Evolutionary conservation across 257 asterid species (phyloP).

Genomic region (Thymus mandschuricus): DNA sequence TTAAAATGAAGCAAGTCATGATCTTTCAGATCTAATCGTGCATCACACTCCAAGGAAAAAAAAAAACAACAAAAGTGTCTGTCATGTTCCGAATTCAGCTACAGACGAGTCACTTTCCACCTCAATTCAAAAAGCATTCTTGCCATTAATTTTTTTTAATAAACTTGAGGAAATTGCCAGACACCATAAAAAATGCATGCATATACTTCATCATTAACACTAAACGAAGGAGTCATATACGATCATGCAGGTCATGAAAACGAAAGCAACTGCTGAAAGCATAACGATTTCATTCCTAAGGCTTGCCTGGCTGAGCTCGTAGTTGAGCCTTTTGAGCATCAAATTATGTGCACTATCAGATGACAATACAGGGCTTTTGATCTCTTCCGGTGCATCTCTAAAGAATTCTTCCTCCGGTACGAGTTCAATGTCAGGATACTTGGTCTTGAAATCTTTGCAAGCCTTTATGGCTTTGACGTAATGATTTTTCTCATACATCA

Average conservation of each 20-base stretch:
- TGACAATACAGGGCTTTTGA: slow-evolving; percentile 65
- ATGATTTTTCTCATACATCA: slow-evolving; percentile 97
- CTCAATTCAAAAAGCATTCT: slow-evolving; percentile 20
- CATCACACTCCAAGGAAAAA: background rate
- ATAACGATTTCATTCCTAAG: background rate
- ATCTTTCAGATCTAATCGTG: background rate
- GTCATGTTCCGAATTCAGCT: too few species aligned
- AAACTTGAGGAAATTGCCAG: background rate
- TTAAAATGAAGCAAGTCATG: background rate
- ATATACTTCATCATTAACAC: background rate
- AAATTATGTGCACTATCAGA: slow-evolving; percentile 70
- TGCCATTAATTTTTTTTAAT: background rate
- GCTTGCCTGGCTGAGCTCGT: slow-evolving; percentile 85
- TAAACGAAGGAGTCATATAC: background rate
- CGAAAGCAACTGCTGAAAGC: background rate
- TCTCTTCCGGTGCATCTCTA: slow-evolving; percentile 80
- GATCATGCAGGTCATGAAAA: slow-evolving; percentile 11
- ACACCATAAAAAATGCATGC: background rate
- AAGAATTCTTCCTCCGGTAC: slow-evolving; percentile 90
- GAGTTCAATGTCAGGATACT: slow-evolving; percentile 84
- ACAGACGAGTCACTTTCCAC: background rate
- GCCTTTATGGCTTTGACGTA: slow-evolving; percentile 94
- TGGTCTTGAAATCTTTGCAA: slow-evolving; percentile 95
- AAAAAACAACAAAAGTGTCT: background rate
- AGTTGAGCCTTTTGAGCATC: slow-evolving; percentile 94